Evolutionary conservation across 805 yeast species (phyloP), one percentile per base, ranked within the genome.

Genomic region (Starmera dryadoides): DNA sequence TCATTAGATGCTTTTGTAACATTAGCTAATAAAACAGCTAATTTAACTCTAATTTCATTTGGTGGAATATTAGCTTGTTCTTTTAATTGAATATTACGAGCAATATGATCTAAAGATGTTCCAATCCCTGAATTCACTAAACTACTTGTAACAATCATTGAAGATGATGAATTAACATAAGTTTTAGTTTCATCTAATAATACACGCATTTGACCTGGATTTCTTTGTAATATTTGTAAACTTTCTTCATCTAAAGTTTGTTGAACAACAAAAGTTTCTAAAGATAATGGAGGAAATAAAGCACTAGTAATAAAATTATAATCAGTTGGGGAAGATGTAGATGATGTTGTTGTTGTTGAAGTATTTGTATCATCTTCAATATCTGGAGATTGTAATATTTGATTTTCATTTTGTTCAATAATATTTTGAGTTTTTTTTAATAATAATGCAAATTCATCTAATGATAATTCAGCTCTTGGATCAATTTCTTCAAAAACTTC

Each of bases 1-100:
- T 69, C 66, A 34, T 68, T 75, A 29, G 84, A 75, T 53, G 82
- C 89, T 39, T 78, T 73, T 2, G 86, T 73, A 29, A 81, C 68
- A 35, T 73, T 77, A 1, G 91, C 91, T 42, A 86, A 64, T 31
- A 81, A 68, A 21, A 77, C 75, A 2, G 95, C 95, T 39, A 86
- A 68, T 63, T 75, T 78, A 50, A 68, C 60, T 20, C 61, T 56
- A 6, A 40, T 41, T 12, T 37, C 41, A 18, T 37, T 60, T 49
- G 33, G 63, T 41, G 41, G 46, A 38, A 21, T 50, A 23, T 17
- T 17, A 15, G 11, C 20, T 21, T 61, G 26, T 58, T 23, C 38
- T 45, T 18, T 48, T 46, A 35, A 34, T 16, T 30, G 37, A 35
- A 34, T 40, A 28, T 28, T 36, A 35, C 16, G 29, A n/a, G 33